Percentiles rank a stretch among this genome's conserved stretches.
Evolutionary conservation across 371 early-diverging fungal genomes (phyloP).

Genomic region (Massospora cicadina): DNA sequence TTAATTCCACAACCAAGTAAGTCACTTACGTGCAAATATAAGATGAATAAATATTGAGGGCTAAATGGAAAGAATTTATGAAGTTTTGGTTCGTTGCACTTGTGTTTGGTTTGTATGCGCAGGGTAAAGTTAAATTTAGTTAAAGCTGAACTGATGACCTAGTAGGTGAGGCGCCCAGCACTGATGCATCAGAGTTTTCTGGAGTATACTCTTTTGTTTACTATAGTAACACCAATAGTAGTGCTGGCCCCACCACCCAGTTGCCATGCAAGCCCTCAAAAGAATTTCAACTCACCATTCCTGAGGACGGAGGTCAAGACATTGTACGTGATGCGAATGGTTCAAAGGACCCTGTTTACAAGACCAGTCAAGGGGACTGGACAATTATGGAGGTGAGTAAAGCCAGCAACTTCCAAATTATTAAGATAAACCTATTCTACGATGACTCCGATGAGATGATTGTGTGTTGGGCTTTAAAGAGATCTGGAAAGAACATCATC

Average conservation of each 20-base stretch:
- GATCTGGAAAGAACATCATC: not conserved
- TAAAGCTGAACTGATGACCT: no score
- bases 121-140: no score
- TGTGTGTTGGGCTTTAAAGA: conserved; percentile 1
- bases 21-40: no score
- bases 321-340: not conserved
- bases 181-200: not conserved
- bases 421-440: not conserved
- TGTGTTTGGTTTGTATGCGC: no score
- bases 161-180: conserved; percentile 2
- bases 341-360: conserved; percentile 1
- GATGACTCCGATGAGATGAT: conserved; percentile 1
- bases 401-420: not conserved
- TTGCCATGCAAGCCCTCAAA: not conserved
- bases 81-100: no score
- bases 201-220: conserved; percentile 2
- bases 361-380: conserved; percentile 1
- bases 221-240: not conserved
- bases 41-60: no score
- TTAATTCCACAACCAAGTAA: no score
- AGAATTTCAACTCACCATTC: not conserved
- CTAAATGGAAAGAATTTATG: no score
- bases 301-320: not conserved
- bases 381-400: not conserved
- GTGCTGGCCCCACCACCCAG: not conserved